Evolutionary conservation across 2,329 filamentous ascomycete species (phyloP), one percentile per base, ranked within the genome.

Genomic region (Talaromyces sp.): DNA sequence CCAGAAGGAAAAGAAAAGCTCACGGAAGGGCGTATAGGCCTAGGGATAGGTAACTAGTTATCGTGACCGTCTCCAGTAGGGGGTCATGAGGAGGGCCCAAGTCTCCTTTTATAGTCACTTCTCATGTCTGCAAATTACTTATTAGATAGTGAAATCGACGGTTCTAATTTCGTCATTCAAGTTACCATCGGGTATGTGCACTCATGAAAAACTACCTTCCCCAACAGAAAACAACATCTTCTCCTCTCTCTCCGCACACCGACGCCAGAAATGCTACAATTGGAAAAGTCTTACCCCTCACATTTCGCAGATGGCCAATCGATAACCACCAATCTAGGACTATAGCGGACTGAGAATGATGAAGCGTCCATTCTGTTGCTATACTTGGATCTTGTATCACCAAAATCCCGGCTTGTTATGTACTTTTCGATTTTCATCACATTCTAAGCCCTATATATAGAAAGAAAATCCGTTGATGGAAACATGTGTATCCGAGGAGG

Each of bases 161-260:
- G 10, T 6, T 22, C 9, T 5, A 22, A 22, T 22, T 15, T 17
- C 6, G 13, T 25, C 7, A 10, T 27, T 50, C 25, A 11, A 33
- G 8, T 19, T n/a, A 10, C 15, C 27, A 11, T 33, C n/a, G 8
- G 15, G 31, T 37, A 13, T 37, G 8, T 19, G 19, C 27, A 22
- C 31, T 56, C 31, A 9, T 17, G n/a, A 56, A n/a, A 37, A 6
- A 25, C 52, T 22, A 37, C 33, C 33, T 56, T 37, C 31, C 19
- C 52, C 52, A 22, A 56, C 33, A 11, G 11, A 56, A 35, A 15
- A 5, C 33, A 37, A 56, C 2, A 17, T 0, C 31, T 54, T 35
- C 27, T 54, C 50, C 52, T 56, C 33, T 37, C 52, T 39, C 52
- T 56, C 52, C 52, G 52, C 52, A 56, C 52, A 22, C 19, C 52